Percentiles rank a stretch among this genome's conserved stretches.
These are phyloP conservation scores for Primulina eburnea DNA, from an alignment of 257 asterid species.

Conservation along the genomic window DNA sequence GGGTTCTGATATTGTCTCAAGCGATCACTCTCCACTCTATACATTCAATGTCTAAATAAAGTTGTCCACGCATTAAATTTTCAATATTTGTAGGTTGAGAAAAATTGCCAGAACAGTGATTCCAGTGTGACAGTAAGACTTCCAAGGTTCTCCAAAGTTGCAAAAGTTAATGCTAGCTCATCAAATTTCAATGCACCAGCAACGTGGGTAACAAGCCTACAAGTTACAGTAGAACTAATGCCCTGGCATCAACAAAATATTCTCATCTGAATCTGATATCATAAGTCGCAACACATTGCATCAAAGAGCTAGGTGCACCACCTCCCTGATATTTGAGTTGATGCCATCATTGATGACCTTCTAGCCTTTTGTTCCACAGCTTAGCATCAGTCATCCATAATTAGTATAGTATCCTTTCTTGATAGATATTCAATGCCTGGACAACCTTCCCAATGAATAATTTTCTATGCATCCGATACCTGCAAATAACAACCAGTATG, in stretches of 20 bases:
- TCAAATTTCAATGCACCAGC: background rate
- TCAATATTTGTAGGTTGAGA: background rate
- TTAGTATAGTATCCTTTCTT: conserved; percentile 69
- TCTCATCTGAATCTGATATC: background rate
- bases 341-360: conserved; percentile 8
- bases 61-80: background rate
- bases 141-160: background rate
- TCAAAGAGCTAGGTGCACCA: conserved; percentile 6
- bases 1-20: background rate
- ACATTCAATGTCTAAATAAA: no score
- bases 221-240: background rate
- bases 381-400: conserved; percentile 17
- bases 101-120: background rate
- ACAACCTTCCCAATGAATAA: conserved; percentile 74
- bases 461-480: conserved; percentile 86
- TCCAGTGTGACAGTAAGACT: background rate
- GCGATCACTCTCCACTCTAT: background rate
- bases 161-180: background rate
- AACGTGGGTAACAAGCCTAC: background rate
- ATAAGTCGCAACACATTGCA: conserved; percentile 11
- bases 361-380: conserved; percentile 12
- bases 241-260: background rate
- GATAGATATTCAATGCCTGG: conserved; percentile 73
- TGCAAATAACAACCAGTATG: conserved; percentile 30
- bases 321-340: background rate